Percentiles rank a stretch among this genome's conserved stretches.
Evolutionary conservation across 208 protist species (phyloP).

Genomic region (Leishmania martiniquensis): DNA sequence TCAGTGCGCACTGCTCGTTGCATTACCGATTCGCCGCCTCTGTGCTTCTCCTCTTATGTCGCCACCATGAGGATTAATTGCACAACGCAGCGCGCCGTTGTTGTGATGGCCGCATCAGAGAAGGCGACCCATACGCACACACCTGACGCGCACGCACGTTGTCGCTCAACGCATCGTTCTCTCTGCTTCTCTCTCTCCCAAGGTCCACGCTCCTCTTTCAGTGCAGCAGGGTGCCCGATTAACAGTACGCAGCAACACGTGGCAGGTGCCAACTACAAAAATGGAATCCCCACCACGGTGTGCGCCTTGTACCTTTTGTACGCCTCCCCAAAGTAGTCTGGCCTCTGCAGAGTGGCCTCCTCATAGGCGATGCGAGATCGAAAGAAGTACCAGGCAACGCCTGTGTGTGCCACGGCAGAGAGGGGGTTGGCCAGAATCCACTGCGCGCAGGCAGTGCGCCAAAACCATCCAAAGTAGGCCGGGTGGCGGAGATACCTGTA

Average conservation of each 20-base stretch:
- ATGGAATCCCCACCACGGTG: slow-evolving; percentile 90
- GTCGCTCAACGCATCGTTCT: too few species aligned
- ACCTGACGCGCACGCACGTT: too few species aligned
- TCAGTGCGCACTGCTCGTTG: background rate
- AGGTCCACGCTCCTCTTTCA: too few species aligned
- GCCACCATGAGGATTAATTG: too few species aligned
- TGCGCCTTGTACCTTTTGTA: slow-evolving; percentile 83
- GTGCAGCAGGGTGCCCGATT: too few species aligned
- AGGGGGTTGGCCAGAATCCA: slow-evolving; percentile 94
- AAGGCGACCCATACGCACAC: too few species aligned
- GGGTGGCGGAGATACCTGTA: slow-evolving; percentile 93
- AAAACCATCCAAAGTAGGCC: slow-evolving; percentile 97
- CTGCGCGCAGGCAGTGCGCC: slow-evolving; percentile 92
- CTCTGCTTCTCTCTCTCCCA: background rate
- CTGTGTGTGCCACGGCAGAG: slow-evolving; percentile 72
- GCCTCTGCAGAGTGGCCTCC: slow-evolving; percentile 67
- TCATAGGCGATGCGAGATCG: slow-evolving; percentile 89
- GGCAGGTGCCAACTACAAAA: slow-evolving; percentile 24
- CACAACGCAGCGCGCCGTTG: too few species aligned
- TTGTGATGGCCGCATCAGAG: too few species aligned
- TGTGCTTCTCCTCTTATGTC: too few species aligned
- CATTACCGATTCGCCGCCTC: too few species aligned
- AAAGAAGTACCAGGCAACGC: slow-evolving; percentile 94
- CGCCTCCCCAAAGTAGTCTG: slow-evolving; percentile 88
- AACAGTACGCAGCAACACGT: background rate